A percentile compares a stretch with the other conserved stretches of the same genome.
phyloP scores from a whole-genome alignment of 2,329 filamentous ascomycete species.

The Aaosphaeria arxii region DNA sequence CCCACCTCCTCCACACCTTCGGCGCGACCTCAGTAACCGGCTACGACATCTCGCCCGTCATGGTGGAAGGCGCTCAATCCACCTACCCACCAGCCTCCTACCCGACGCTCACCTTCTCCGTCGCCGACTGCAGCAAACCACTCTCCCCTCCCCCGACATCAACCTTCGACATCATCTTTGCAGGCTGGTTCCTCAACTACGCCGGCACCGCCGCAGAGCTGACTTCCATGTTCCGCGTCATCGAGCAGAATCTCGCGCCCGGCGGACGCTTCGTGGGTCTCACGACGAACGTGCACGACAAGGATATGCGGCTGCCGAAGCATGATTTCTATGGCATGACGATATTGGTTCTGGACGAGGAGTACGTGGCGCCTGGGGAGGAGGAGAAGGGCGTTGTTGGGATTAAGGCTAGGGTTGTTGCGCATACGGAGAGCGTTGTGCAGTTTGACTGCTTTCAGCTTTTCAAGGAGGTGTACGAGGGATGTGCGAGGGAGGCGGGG shows the following conservation, averaged over 20 bases:
- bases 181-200: conserved; percentile 32
- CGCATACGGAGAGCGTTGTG: conserved; percentile 13
- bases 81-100: conserved; percentile 11
- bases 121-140: conserved; percentile 23
- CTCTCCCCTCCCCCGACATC: background rate
- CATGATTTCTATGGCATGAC: conserved; percentile 22
- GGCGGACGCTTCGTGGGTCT: conserved; percentile 20
- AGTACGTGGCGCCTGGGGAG: conserved; percentile 13
- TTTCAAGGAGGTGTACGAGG: conserved; percentile 21
- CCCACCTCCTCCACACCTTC: conserved; percentile 17
- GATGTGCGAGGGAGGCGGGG: conserved; percentile 18
- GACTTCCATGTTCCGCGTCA: conserved; percentile 19
- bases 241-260: conserved; percentile 11
- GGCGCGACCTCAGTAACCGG: conserved; percentile 17
- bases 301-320: conserved; percentile 12
- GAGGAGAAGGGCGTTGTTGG: conserved; percentile 12
- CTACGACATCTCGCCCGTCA: conserved; percentile 26
- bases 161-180: conserved; percentile 24
- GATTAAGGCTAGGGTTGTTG: conserved; percentile 17
- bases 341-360: conserved; percentile 15
- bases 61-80: conserved; percentile 18
- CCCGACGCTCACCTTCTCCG: conserved; percentile 15
- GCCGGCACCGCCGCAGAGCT: conserved; percentile 20
- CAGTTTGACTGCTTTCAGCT: conserved; percentile 28
- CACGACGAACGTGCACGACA: conserved; percentile 21